Conservation (phyloP, 352 stramenopile species). For the Globisporangium cystogenes region DNA sequence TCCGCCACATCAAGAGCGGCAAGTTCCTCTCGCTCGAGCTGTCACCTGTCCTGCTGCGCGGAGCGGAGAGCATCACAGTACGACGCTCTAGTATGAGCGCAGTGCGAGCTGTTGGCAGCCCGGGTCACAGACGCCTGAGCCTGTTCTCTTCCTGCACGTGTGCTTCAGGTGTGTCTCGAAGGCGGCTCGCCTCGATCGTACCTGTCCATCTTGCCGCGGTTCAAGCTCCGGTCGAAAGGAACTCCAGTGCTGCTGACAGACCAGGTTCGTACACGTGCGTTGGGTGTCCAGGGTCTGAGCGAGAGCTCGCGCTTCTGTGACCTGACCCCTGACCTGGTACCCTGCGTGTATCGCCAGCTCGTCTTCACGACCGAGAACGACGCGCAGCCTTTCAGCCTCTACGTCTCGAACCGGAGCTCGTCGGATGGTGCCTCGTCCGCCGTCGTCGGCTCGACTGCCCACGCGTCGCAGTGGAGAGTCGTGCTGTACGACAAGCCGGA, state of each 20-base stretch:
- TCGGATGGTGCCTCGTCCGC: constrained; percentile 23
- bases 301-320: background rate
- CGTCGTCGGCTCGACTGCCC: constrained; percentile 48
- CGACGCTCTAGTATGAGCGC: background rate
- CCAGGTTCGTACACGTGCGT: constrained; percentile 23
- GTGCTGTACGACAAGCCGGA: constrained; percentile 45
- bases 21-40: constrained; percentile 49
- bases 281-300: background rate
- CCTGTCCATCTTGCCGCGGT: constrained; percentile 49
- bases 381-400: constrained; percentile 43
- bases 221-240: constrained; percentile 62
- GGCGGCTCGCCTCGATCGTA: constrained; percentile 37
- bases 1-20: constrained; percentile 56
- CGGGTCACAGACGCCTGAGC: background rate
- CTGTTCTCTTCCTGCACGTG: background rate
- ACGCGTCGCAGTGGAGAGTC: constrained; percentile 53
- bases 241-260: constrained; percentile 59
- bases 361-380: constrained; percentile 44
- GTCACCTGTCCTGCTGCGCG: constrained; percentile 38
- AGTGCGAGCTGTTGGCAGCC: background rate
- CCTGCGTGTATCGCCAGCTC: constrained; percentile 18
- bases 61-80: constrained; percentile 49
- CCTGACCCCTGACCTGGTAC: too few relatives aligned
- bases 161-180: constrained; percentile 41
- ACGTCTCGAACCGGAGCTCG: constrained; percentile 51